Evolutionary conservation across 2,329 filamentous ascomycete species (phyloP).

Genomic region (Talaromyces sp.): DNA sequence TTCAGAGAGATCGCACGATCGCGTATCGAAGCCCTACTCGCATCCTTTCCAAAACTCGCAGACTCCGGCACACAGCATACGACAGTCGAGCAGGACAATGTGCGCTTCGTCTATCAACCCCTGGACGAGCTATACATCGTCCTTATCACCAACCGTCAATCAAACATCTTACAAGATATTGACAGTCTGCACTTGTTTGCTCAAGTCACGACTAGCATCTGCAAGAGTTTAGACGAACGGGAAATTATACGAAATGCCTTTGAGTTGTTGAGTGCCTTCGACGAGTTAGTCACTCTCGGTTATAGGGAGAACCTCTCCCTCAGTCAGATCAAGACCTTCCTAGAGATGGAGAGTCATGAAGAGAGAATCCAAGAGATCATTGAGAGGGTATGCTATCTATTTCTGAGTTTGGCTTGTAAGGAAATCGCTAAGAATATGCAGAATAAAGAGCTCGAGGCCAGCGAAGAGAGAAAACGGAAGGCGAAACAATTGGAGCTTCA

Average conservation of each 20-base stretch:
- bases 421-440: constrained; percentile 32
- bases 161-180: constrained; percentile 98
- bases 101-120: constrained; percentile 98
- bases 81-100: constrained; percentile 97
- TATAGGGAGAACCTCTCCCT: constrained; percentile 95
- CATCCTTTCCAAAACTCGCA: constrained; percentile 95
- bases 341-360: constrained; percentile 99
- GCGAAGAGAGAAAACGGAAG: constrained; percentile 95
- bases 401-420: neutral
- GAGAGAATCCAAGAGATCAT: constrained; percentile 99
- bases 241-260: constrained; percentile 95
- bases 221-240: constrained; percentile 90
- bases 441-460: constrained; percentile 98
- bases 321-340: constrained; percentile 96
- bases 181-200: constrained; percentile 97
- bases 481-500: constrained; percentile 99
- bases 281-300: constrained; percentile 91
- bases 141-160: constrained; percentile 97
- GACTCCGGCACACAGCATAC: constrained; percentile 96
- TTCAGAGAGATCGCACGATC: constrained; percentile 98
- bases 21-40: constrained; percentile 90
- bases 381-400: constrained; percentile 60
- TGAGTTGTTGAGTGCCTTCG: constrained; percentile 91
- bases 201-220: constrained; percentile 93
- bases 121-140: constrained; percentile 99